Conservation (phyloP, 2,329 filamentous ascomycete genomes). For the Claviceps purpurea region DNA sequence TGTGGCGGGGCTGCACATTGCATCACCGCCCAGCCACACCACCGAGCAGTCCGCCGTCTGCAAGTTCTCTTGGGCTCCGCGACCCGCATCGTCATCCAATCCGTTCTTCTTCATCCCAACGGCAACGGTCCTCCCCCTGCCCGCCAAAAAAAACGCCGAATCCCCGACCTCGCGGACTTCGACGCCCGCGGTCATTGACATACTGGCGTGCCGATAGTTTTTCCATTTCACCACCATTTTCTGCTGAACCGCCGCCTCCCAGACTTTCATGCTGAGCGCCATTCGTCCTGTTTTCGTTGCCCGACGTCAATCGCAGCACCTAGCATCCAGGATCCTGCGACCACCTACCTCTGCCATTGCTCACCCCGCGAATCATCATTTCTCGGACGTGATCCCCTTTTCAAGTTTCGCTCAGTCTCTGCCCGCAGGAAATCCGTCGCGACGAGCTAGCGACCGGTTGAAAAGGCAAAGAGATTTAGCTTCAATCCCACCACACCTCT, state of each 20-base stretch:
- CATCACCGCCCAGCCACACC: too few species aligned
- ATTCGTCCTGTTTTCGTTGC: neutral
- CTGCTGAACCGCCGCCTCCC: too few species aligned
- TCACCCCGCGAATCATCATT: neutral
- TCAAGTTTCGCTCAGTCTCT: neutral
- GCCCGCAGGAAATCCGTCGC: neutral
- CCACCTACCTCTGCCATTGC: neutral
- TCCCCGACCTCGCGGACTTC: slow-evolving; percentile 1
- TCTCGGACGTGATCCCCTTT: neutral
- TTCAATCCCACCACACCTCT: neutral
- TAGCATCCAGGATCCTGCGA: neutral
- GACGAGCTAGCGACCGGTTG: neutral
- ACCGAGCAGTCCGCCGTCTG: too few species aligned
- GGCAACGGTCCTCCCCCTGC: neutral
- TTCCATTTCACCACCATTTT: too few species aligned
- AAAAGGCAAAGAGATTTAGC: neutral
- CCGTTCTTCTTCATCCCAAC: neutral
- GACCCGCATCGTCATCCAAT: slow-evolving; percentile 5
- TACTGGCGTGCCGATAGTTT: too few species aligned
- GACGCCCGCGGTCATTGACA: neutral
- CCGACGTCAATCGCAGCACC: neutral
- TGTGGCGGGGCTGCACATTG: neutral
- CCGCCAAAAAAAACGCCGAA: neutral
- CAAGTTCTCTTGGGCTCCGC: neutral
- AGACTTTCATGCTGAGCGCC: too few species aligned